These are phyloP conservation scores for Tolypocladium endophyticum DNA, from an alignment of 2,329 filamentous ascomycete genomes.

Conservation along the genomic window DNA sequence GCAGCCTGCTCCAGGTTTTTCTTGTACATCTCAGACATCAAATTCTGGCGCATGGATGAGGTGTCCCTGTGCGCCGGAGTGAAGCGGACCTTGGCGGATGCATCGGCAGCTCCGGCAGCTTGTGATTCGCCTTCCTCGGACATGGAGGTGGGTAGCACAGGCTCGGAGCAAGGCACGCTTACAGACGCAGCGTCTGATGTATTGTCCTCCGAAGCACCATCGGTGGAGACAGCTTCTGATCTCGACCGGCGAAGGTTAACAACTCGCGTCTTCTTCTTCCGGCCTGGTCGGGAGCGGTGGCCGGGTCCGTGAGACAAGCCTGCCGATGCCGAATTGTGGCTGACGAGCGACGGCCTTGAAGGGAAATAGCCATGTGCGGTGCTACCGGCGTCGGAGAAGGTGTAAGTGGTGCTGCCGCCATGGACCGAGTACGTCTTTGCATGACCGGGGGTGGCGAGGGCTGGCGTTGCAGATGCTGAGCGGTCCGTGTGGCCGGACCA, in stretches of 20 bases:
- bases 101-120: slow-evolving; percentile 13
- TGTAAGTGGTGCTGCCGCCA: slow-evolving; percentile 52
- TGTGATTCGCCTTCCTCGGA: slow-evolving; percentile 50
- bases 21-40: slow-evolving; percentile 13
- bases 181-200: slow-evolving; percentile 48
- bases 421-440: slow-evolving; percentile 53
- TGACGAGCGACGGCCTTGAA: slow-evolving; percentile 58
- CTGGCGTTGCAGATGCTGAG: slow-evolving; percentile 44
- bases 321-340: slow-evolving; percentile 47
- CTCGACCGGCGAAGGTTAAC: slow-evolving; percentile 66
- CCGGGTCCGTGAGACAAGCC: slow-evolving; percentile 54
- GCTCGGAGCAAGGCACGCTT: slow-evolving; percentile 50
- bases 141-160: slow-evolving; percentile 44
- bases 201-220: slow-evolving; percentile 33
- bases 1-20: slow-evolving; percentile 13
- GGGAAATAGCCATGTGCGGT: slow-evolving; percentile 50
- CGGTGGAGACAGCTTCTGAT: slow-evolving; percentile 40
- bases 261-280: slow-evolving; percentile 76
- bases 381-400: slow-evolving; percentile 62
- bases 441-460: slow-evolving; percentile 39
- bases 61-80: slow-evolving; percentile 9
- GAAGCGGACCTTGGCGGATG: slow-evolving; percentile 32
- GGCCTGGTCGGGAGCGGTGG: slow-evolving; percentile 49
- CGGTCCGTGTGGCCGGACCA: slow-evolving; percentile 75
- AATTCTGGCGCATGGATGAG: slow-evolving; percentile 8